These are phyloP conservation scores for Sugiyamaella smithiae DNA, from an alignment of 805 yeast genomes.

Conservation along the genomic window DNA sequence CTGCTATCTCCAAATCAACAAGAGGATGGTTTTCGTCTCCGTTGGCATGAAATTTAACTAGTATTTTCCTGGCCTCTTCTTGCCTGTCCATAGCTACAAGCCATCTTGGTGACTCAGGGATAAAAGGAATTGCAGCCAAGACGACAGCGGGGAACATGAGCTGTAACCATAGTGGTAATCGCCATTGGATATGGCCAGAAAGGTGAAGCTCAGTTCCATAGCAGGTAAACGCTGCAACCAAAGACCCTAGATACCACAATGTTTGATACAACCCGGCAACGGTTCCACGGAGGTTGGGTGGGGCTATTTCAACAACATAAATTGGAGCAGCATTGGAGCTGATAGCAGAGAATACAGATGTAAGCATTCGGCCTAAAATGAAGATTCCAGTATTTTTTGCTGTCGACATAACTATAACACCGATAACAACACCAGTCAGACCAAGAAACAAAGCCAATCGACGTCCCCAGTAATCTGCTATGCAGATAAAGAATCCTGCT, in stretches of 20 bases:
- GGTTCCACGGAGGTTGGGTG: slow-evolving; percentile 12
- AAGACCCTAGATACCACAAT: slow-evolving; percentile 15
- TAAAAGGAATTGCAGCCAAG: slow-evolving; percentile 37
- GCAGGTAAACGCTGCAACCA: slow-evolving; percentile 16
- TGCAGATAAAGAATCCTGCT: background rate
- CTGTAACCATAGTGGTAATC: slow-evolving; percentile 18
- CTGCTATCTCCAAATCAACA: slow-evolving; percentile 18
- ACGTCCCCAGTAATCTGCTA: slow-evolving; percentile 2
- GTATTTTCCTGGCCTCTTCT: slow-evolving; percentile 41
- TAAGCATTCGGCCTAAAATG: background rate
- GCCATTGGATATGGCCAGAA: background rate
- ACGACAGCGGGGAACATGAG: slow-evolving; percentile 13
- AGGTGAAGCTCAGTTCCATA: slow-evolving; percentile 9
- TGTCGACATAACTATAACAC: background rate
- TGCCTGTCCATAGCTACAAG: slow-evolving; percentile 48
- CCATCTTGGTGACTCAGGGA: slow-evolving; percentile 44
- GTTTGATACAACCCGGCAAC: slow-evolving; percentile 18
- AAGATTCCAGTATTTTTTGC: background rate
- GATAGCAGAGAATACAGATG: background rate
- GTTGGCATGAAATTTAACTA: slow-evolving; percentile 32
- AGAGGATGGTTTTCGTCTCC: slow-evolving; percentile 11
- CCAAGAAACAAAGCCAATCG: background rate
- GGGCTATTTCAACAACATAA: slow-evolving; percentile 15
- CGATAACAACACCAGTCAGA: background rate
- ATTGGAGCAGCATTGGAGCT: slow-evolving; percentile 10